Percentiles rank a stretch among this genome's conserved stretches.
phyloP scores from a whole-genome alignment of 306 rosid species.

The Mimosa bimucronata region DNA sequence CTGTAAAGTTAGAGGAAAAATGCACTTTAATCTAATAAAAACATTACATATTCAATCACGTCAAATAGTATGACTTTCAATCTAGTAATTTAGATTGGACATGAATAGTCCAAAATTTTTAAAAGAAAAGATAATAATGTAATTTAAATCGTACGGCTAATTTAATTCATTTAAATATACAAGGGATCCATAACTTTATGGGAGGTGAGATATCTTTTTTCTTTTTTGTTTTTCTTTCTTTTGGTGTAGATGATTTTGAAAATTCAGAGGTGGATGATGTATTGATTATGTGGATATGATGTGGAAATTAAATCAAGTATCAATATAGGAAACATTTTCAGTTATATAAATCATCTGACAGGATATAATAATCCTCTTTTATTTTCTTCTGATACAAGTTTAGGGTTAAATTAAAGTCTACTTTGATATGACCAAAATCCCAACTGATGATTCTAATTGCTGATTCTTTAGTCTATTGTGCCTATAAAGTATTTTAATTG shows the following conservation, averaged over 20 bases:
- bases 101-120: too few species aligned
- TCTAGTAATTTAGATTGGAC: too few species aligned
- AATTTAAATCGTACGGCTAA: background rate
- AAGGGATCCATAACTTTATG: background rate
- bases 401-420: background rate
- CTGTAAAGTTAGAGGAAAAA: too few species aligned
- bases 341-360: background rate
- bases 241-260: background rate
- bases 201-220: background rate
- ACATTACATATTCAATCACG: too few species aligned
- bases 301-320: background rate
- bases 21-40: too few species aligned
- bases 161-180: background rate
- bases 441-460: background rate
- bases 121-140: too few species aligned
- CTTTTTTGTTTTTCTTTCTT: background rate
- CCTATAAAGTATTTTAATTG: too few species aligned
- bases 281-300: background rate
- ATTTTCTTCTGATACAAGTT: background rate
- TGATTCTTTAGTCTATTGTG: background rate
- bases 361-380: background rate
- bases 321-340: background rate
- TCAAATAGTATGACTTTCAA: too few species aligned
- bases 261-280: background rate
- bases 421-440: background rate